Base-by-base conservation (phyloP, 768 basidiomycete genomes). In the Xerocomus brunneocitrinus region DNA sequence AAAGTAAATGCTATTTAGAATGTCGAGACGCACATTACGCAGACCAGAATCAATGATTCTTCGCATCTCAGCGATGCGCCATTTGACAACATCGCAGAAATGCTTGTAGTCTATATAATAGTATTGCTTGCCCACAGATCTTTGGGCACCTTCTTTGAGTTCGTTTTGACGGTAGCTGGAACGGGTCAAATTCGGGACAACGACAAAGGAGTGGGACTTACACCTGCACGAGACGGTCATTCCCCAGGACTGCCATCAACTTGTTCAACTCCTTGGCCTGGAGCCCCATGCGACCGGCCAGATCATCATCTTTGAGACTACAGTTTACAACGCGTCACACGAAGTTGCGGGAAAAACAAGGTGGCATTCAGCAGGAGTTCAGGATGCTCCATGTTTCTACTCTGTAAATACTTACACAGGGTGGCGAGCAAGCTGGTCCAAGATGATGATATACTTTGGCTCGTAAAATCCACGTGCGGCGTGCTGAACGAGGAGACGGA, bases 71-170 rank as follows among this genome's bases (percentile, higher is more conserved):
- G 91, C 91, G 50, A 98, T 83, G 38, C 95, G 80, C 91, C 95
- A 99, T 70, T 98, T 98, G 71, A 95, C 90, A 43, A 98, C 94
- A 70, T 98, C 94, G 72, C 91, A 94, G 67, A 98, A 95, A 65
- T 86, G 83, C 63, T 92, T 84, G 71, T 95, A 94, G 73, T 99
- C 87, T 67, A 99, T 89, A 73, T 91, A 98, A 76, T 91, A 99
- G 76, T 98, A 99, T 64, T 91, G 87, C 63, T 87, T 85, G 57
- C 87, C 88, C 55, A 89, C 86, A 55, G 89, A 87, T 55, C 95
- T 84, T 68, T 89, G 87, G 41, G 89, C 88, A 48, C 89, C 89
- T 67, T 93, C 91, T 67, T 91, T 90, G 60, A 93, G 81, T 73
- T 95, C 92, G 57, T 93, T 93, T 65, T 93, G 91, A 40, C 91